These are phyloP conservation scores for Blastosporella zonata DNA, from an alignment of 1,284 basidiomycete species.

Conservation along the genomic window DNA sequence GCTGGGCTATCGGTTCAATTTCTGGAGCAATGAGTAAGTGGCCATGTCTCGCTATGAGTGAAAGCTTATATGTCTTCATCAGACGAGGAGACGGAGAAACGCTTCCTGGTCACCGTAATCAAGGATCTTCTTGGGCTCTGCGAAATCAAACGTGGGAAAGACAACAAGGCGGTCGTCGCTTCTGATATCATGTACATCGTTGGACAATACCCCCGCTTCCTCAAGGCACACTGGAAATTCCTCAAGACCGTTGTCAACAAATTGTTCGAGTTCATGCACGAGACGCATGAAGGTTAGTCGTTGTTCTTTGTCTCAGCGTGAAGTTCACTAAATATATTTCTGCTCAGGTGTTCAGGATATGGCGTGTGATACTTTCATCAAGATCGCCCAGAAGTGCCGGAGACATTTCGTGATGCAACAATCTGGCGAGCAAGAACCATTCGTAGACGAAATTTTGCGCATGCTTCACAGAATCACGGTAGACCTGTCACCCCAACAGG, in stretches of 20 bases:
- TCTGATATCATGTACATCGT: constrained; percentile 99
- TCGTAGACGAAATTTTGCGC: constrained; percentile 96
- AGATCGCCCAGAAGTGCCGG: constrained; percentile 98
- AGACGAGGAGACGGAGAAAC: constrained; percentile 99
- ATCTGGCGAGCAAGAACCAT: constrained; percentile 95
- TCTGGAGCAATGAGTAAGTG: constrained; percentile 97
- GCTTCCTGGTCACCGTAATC: constrained; percentile 98
- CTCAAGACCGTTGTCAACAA: constrained; percentile 99
- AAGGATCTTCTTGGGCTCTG: constrained; percentile 96
- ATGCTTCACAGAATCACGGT: constrained; percentile 92
- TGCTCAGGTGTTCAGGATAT: constrained; percentile 93
- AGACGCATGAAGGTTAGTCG: constrained; percentile 88
- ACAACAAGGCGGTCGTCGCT: constrained; percentile 99
- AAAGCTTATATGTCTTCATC: constrained; percentile 2
- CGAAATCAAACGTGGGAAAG: constrained; percentile 99
- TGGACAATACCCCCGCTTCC: constrained; percentile 98
- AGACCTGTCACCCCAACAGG: constrained; percentile 93
- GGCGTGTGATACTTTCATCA: constrained; percentile 99
- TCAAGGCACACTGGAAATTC: constrained; percentile 99
- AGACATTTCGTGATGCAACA: constrained; percentile 99
- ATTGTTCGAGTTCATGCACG: constrained; percentile 99
- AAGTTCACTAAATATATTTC: background rate
- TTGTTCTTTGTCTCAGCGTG: background rate
- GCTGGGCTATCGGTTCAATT: constrained; percentile 99
- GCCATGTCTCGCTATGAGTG: background rate